Evolutionary conservation across 1,284 basidiomycete genomes (phyloP).

Genomic region (Ceratobasidium theobromae): DNA sequence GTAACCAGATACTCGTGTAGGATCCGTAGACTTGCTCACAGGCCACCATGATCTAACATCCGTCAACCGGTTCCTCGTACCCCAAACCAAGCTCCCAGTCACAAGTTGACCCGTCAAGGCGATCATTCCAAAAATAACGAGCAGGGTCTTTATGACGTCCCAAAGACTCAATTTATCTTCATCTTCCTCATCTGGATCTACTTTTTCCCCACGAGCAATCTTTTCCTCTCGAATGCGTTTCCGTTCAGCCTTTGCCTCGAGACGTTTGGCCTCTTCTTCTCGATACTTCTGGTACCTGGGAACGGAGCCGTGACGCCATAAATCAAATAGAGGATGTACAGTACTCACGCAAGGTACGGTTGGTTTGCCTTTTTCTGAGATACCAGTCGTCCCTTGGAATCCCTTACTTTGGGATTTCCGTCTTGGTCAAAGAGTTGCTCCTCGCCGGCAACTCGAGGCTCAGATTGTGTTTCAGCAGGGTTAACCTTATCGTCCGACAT

Average conservation of each 20-base stretch:
- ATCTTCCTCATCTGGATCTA: slow-evolving; percentile 68
- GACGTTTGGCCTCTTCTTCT: slow-evolving; percentile 58
- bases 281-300: slow-evolving; percentile 69
- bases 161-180: slow-evolving; percentile 52
- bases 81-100: slow-evolving; percentile 78
- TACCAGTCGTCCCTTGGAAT: slow-evolving; percentile 58
- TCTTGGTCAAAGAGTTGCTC: slow-evolving; percentile 29
- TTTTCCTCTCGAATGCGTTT: slow-evolving; percentile 70
- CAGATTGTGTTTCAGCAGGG: slow-evolving; percentile 7
- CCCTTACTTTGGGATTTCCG: slow-evolving; percentile 34
- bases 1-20: slow-evolving; percentile 35
- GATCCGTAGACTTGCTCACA: slow-evolving; percentile 46
- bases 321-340: neutral
- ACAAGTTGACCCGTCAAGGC: slow-evolving; percentile 74
- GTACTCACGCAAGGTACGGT: slow-evolving; percentile 74
- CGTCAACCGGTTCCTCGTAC: slow-evolving; percentile 63
- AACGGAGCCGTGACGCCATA: slow-evolving; percentile 34
- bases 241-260: slow-evolving; percentile 66
- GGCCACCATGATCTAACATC: slow-evolving; percentile 62
- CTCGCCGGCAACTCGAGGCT: neutral
- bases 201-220: slow-evolving; percentile 68
- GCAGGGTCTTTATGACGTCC: slow-evolving; percentile 67
- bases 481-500: slow-evolving; percentile 24
- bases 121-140: slow-evolving; percentile 56
- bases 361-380: slow-evolving; percentile 74